Evolutionary conservation across 352 stramenopile genomes (phyloP), one percentile per base, ranked within the genome.

Genomic region (Aphanomyces euteiches): DNA sequence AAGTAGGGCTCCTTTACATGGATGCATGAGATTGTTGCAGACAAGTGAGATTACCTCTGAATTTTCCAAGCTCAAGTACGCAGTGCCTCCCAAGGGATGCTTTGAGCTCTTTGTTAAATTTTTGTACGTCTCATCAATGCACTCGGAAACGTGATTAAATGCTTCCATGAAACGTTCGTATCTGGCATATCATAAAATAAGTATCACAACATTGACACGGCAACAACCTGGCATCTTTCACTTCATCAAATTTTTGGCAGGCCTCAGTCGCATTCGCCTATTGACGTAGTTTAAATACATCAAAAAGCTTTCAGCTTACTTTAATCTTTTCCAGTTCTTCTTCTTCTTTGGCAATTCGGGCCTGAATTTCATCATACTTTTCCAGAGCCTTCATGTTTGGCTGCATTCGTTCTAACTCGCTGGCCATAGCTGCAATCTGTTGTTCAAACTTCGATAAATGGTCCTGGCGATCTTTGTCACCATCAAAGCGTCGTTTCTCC

Each of bases 61-160:
- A 57, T 93, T 93, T 64, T 95, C 87, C n/a, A 95, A 60, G 57
- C 82, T 93, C 38, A 95, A 70, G 56, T 93, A 93, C 15, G 87
- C 87, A 1, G 87, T 95, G 7, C 87, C 87, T 37, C 87, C 87
- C 1, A 99, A 75, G 17, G 96, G 95, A 77, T 99, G 96, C 77
- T 99, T 99, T 21, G 87, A 96, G 63, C 92, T 98, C 74, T 98
- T 98, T 1, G 98, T 99, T 65, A 99, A 89, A 64, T 99, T 93
- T 67, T 97, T 96, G 78, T 99, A 98, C 65, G 98, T 98, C 17
- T 92, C 74, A 63, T 98, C 89, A 78, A 99, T 96, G 41, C 90
- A 85, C 37, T 91, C 77, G 1, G 90, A 94, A 69, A 98, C 90
- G 63, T 96, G 88, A 36, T 97, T 91, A 74, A 98, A 99, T n/a